Percentiles rank a stretch among this genome's conserved stretches.
Conservation (phyloP, 306 rosid genomes). For the Comarum palustre region DNA sequence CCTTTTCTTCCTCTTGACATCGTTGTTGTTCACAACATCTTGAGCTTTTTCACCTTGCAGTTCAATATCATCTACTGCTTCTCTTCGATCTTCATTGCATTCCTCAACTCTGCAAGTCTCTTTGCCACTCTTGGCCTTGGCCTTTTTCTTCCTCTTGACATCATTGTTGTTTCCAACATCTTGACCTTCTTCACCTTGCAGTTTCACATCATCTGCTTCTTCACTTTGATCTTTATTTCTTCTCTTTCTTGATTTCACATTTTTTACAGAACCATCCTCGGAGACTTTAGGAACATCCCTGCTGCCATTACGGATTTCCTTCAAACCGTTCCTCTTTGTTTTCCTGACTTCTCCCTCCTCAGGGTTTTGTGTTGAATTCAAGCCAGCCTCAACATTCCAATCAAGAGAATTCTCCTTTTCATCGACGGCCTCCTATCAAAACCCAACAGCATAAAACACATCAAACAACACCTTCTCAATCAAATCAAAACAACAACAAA, state of each 20-base stretch:
- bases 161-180: slow-evolving; percentile 21
- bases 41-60: slow-evolving; percentile 8
- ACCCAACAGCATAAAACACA: background rate
- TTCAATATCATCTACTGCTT: slow-evolving; percentile 6
- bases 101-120: slow-evolving; percentile 11
- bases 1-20: slow-evolving; percentile 10
- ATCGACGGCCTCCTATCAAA: slow-evolving; percentile 35
- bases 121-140: slow-evolving; percentile 5
- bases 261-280: slow-evolving; percentile 17
- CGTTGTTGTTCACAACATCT: slow-evolving; percentile 21
- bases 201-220: slow-evolving; percentile 10
- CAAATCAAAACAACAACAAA: background rate
- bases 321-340: slow-evolving; percentile 43
- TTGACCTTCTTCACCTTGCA: slow-evolving; percentile 7
- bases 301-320: slow-evolving; percentile 53
- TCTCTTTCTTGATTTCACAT: slow-evolving; percentile 25
- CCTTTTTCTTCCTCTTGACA: slow-evolving; percentile 8
- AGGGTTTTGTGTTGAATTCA: slow-evolving; percentile 11
- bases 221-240: slow-evolving; percentile 6
- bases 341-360: slow-evolving; percentile 34
- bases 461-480: background rate
- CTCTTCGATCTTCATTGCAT: slow-evolving; percentile 1
- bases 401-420: slow-evolving; percentile 64
- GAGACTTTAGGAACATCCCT: slow-evolving; percentile 36
- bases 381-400: slow-evolving; percentile 25